Evolutionary conservation across 2,329 filamentous ascomycete genomes (phyloP), one percentile per base, ranked within the genome.

Genomic region (Cercospora sesami): DNA sequence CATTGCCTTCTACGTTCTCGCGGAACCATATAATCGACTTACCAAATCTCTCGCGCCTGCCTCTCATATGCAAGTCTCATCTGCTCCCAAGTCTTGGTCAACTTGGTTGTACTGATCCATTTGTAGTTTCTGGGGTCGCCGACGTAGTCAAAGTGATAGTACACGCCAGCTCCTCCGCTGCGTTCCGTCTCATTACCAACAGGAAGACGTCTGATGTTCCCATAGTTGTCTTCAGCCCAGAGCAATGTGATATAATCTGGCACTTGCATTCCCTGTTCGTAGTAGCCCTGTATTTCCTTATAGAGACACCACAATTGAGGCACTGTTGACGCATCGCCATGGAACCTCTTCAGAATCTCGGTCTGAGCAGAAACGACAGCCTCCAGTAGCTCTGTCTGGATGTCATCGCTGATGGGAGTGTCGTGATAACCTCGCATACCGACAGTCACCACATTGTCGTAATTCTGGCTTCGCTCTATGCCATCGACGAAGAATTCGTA

Each of bases 201-300:
- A 4, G 89, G 89, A 31, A 91, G 79, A 23, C 89, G 82, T 30
- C 88, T 83, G 28, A 89, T 83, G 76, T 90, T 89, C 10, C 89
- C 89, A 82, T 69, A 75, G 55, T 74, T 91, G 78, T 91, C 89
- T 75, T 91, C 89, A 0, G 88, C 84, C 85, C 88, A 91, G 4
- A 91, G 81, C 26, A 91, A 80, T 1, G 87, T 91, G 30, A 91
- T 85, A 73, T 90, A 85, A 42, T 91, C 89, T 0, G 89, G 78
- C 77, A 90, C 84, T 2, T 80, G 79, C 75, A 91, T 83, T 1
- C 89, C 89, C 16, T 86, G 82, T 66, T 89, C 86, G 67, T 89
- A 87, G 76, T 92, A 91, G 6, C 86, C 85, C 78, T 90, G 88
- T 1, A 92, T 89, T 75, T 92, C 90, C 75, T 91, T 91, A 79